Evolutionary conservation across 139 green algal genomes (phyloP).

Genomic region (Chlorella sorokiniana): DNA sequence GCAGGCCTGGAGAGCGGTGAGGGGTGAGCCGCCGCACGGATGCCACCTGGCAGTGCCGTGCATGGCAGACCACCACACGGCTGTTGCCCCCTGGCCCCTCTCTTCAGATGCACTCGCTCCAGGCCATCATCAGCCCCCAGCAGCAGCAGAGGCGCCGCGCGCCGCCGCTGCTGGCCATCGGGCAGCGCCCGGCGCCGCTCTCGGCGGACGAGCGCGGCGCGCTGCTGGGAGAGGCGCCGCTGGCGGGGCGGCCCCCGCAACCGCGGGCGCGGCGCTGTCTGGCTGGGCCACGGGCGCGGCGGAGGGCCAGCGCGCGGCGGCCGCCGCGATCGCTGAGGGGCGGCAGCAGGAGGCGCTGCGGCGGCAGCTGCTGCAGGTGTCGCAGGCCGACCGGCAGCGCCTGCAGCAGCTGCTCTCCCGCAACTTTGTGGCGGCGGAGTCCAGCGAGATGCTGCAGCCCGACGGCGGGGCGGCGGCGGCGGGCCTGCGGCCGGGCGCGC

Average conservation of each 20-base stretch:
- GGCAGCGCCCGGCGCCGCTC: constrained; percentile 44
- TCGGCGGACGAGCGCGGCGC: constrained; percentile 66
- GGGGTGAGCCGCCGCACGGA: too few species aligned
- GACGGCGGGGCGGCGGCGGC: constrained; percentile 24
- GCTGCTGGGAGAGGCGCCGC: constrained; percentile 67
- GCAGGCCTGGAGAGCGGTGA: too few species aligned
- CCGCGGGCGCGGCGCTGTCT: not conserved
- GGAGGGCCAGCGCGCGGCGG: not conserved
- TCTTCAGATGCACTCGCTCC: not conserved
- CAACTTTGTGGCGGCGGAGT: constrained; percentile 64
- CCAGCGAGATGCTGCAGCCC: constrained; percentile 54
- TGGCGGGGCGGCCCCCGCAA: constrained; percentile 34
- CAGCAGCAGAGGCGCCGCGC: not conserved
- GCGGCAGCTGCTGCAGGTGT: constrained; percentile 30
- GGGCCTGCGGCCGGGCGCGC: constrained; percentile 25
- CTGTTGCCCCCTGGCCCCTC: not conserved
- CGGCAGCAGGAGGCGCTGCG: constrained; percentile 34
- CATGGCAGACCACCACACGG: too few species aligned
- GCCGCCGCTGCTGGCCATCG: constrained; percentile 21
- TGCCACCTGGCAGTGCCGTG: too few species aligned
- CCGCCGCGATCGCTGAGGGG: not conserved
- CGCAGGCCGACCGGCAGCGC: constrained; percentile 58
- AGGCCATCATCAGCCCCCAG: constrained; percentile 13
- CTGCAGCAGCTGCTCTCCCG: constrained; percentile 58
- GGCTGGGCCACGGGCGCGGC: not conserved